phyloP scores from a whole-genome alignment of 352 stramenopile genomes.

The Globisporangium camurandrum region DNA sequence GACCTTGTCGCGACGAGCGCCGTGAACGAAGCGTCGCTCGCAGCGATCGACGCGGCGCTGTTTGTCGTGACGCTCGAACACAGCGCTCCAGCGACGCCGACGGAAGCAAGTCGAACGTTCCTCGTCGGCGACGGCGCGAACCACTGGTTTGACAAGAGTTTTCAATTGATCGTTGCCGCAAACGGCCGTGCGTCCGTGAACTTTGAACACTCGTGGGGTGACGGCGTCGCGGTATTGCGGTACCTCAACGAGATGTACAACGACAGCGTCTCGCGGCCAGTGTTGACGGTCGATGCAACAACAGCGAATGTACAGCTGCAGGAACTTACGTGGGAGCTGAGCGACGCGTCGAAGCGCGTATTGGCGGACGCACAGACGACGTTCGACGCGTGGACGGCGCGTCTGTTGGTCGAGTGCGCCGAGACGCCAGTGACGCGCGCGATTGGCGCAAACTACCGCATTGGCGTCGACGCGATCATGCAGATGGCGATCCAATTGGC shows the following conservation, averaged over 20 bases:
- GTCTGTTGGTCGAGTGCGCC: constrained; percentile 60
- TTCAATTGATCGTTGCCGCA: constrained; percentile 80
- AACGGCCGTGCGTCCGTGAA: constrained; percentile 83
- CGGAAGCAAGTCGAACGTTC: constrained; percentile 71
- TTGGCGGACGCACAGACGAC: constrained; percentile 60
- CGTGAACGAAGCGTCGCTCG: constrained; percentile 62
- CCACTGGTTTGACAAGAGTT: constrained; percentile 92
- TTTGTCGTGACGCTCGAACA: constrained; percentile 84
- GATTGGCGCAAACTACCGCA: constrained; percentile 58
- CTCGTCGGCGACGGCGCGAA: constrained; percentile 78
- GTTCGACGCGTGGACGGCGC: constrained; percentile 58
- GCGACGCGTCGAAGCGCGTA: constrained; percentile 42
- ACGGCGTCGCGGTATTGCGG: constrained; percentile 82
- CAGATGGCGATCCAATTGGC: constrained; percentile 89
- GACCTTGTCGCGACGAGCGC: constrained; percentile 38
- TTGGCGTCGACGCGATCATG: constrained; percentile 87
- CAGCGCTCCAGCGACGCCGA: constrained; percentile 33
- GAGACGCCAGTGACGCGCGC: constrained; percentile 65
- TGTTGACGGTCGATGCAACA: constrained; percentile 35
- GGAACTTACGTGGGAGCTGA: constrained; percentile 62
- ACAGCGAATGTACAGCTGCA: constrained; percentile 12
- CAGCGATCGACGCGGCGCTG: constrained; percentile 80
- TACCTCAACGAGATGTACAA: constrained; percentile 87
- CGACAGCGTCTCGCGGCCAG: constrained; percentile 69
- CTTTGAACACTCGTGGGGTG: constrained; percentile 89